phyloP scores from a whole-genome alignment of 192 early-diverging fungal genomes.

The Fimicolochytrium jonesii region DNA sequence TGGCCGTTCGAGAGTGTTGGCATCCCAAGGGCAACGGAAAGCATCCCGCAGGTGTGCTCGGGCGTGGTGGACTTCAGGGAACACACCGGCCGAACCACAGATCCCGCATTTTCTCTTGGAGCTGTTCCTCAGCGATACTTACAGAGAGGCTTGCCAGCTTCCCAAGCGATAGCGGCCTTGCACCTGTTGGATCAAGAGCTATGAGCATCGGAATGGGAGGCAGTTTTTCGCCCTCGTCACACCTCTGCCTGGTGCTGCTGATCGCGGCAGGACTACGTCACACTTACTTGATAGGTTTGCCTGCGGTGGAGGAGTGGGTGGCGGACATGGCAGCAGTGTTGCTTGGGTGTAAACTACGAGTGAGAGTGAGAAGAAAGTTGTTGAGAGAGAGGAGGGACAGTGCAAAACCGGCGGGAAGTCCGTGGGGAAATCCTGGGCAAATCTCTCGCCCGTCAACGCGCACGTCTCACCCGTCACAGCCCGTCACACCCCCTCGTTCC shows the following conservation, averaged over 20 bases:
- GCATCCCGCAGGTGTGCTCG: background rate
- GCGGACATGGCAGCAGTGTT: too few species aligned
- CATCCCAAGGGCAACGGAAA: background rate
- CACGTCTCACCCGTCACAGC: too few species aligned
- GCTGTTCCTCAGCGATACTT: conserved; percentile 30
- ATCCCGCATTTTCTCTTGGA: background rate
- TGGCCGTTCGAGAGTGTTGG: background rate
- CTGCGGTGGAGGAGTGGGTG: background rate
- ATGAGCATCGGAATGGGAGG: conserved; percentile 6
- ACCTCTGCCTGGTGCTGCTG: too few species aligned
- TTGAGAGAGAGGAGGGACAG: too few species aligned
- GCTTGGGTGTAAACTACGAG: too few species aligned
- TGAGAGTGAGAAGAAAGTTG: too few species aligned
- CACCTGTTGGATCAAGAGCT: conserved; percentile 45
- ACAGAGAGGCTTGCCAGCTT: conserved; percentile 87
- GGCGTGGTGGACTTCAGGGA: background rate
- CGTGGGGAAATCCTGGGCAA: too few species aligned
- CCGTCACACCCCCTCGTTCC: too few species aligned
- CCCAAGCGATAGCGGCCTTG: conserved; percentile 95
- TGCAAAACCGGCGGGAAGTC: too few species aligned
- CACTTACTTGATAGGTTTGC: background rate
- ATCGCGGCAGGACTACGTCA: background rate
- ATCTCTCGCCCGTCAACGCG: too few species aligned
- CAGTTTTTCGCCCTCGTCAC: too few species aligned
- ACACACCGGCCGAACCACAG: background rate